These are phyloP conservation scores for Pezicula carpinea DNA, from an alignment of 2,329 filamentous ascomycete species.

Conservation along the genomic window DNA sequence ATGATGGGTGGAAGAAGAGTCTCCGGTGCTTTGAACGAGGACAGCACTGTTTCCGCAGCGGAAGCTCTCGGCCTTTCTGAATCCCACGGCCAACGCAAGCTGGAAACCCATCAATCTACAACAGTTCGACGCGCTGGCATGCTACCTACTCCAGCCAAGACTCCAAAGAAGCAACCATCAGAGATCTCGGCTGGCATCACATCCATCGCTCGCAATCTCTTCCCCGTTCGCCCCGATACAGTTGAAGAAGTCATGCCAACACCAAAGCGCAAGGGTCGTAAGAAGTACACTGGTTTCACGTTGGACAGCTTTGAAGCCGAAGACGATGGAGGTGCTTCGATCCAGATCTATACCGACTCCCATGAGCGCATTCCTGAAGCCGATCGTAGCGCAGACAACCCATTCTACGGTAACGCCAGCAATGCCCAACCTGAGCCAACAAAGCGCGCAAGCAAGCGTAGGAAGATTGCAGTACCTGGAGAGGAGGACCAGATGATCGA, in stretches of 20 bases:
- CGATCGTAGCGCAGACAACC: conserved; percentile 64
- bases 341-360: conserved; percentile 73
- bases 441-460: conserved; percentile 51
- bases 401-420: conserved; percentile 55
- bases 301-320: conserved; percentile 55
- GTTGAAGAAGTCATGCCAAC: conserved; percentile 54
- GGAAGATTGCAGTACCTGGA: conserved; percentile 45
- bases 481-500: conserved; percentile 39
- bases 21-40: conserved; percentile 39
- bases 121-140: conserved; percentile 39
- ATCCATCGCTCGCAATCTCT: conserved; percentile 56
- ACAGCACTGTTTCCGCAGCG: conserved; percentile 39
- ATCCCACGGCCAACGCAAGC: conserved; percentile 17
- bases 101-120: conserved; percentile 13
- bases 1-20: conserved; percentile 43
- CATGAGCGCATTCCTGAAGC: conserved; percentile 70
- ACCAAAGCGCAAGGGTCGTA: conserved; percentile 52
- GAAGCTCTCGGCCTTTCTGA: conserved; percentile 20
- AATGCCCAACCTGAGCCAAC: conserved; percentile 36
- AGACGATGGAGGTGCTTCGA: conserved; percentile 48
- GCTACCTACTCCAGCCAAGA: conserved; percentile 76
- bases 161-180: conserved; percentile 54
- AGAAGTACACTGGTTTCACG: conserved; percentile 50
- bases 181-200: conserved; percentile 46
- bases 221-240: conserved; percentile 38